Percentiles rank a stretch among this genome's conserved stretches.
phyloP scores from a whole-genome alignment of 768 basidiomycete species.

The Paxillus rubicundulus region DNA sequence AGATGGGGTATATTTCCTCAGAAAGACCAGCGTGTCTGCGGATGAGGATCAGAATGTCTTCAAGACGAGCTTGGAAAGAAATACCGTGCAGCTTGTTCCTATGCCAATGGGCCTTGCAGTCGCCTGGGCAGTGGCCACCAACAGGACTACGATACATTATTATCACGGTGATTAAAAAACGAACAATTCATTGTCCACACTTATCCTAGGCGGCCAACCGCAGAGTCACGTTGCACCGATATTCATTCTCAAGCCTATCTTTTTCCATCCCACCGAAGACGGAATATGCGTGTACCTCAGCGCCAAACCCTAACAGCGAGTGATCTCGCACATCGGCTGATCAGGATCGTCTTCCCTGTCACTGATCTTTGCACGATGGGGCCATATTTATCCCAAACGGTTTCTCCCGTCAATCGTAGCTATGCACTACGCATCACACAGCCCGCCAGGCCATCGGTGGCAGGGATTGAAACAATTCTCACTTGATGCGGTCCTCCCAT shows the following conservation, averaged over 20 bases:
- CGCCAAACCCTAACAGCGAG: conserved; percentile 29
- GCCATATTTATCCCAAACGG: conserved; percentile 24
- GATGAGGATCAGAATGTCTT: conserved; percentile 25
- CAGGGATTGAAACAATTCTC: not conserved
- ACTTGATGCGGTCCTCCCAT: conserved; percentile 14
- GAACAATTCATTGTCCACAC: not conserved
- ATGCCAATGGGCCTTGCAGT: conserved; percentile 1
- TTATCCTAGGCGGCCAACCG: conserved; percentile 5
- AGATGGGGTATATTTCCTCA: conserved; percentile 1
- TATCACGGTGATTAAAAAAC: not conserved
- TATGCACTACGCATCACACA: not conserved
- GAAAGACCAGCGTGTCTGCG: conserved; percentile 9
- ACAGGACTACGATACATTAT: not conserved
- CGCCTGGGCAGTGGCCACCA: not conserved
- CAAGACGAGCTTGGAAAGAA: conserved; percentile 12
- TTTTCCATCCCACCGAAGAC: conserved; percentile 19
- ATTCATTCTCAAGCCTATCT: conserved; percentile 24
- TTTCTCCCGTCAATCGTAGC: conserved; percentile 27
- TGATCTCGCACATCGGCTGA: conserved; percentile 19
- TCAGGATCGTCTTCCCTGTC: conserved; percentile 12
- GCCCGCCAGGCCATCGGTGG: no score
- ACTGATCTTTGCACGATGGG: conserved; percentile 14
- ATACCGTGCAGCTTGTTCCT: conserved; percentile 13
- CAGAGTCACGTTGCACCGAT: conserved; percentile 5
- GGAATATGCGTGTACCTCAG: conserved; percentile 24